Evolutionary conservation across 192 early-diverging fungal genomes (phyloP).

Genomic region (Spinellus fusiger): DNA sequence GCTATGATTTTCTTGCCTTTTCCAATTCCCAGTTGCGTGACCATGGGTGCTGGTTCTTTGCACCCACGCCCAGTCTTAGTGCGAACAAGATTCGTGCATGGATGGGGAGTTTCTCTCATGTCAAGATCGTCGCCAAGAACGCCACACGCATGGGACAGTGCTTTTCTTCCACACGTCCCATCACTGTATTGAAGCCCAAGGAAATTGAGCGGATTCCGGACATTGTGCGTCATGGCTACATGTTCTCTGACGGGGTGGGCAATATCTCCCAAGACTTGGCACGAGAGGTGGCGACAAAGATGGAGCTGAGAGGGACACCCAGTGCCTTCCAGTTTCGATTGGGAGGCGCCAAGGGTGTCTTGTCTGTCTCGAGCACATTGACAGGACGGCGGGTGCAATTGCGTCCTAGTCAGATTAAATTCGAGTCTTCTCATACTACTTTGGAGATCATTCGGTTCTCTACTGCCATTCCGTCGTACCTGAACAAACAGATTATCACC

Average conservation of each 20-base stretch:
- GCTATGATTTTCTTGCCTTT: slow-evolving; percentile 60
- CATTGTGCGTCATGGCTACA: slow-evolving; percentile 47
- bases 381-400: slow-evolving; percentile 36
- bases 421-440: slow-evolving; percentile 38
- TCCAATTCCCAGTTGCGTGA: slow-evolving; percentile 58
- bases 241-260: slow-evolving; percentile 75
- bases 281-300: slow-evolving; percentile 24
- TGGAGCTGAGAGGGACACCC: slow-evolving; percentile 37
- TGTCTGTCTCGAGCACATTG: slow-evolving; percentile 32
- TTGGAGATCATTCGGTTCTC: slow-evolving; percentile 59
- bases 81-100: slow-evolving; percentile 48
- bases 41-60: slow-evolving; percentile 71
- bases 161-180: slow-evolving; percentile 61
- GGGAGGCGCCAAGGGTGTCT: slow-evolving; percentile 60
- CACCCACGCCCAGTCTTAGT: slow-evolving; percentile 34
- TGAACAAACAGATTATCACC: slow-evolving; percentile 64
- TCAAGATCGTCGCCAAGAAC: slow-evolving; percentile 61
- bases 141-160: slow-evolving; percentile 70
- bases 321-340: slow-evolving; percentile 70
- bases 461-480: slow-evolving; percentile 39
- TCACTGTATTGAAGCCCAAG: slow-evolving; percentile 28
- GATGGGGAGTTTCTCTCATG: slow-evolving; percentile 68
- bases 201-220: slow-evolving; percentile 50
- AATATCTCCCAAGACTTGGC: slow-evolving; percentile 49
- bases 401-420: slow-evolving; percentile 55